Conservation (phyloP, 768 basidiomycete genomes). For the Auriscalpium microsporum region DNA sequence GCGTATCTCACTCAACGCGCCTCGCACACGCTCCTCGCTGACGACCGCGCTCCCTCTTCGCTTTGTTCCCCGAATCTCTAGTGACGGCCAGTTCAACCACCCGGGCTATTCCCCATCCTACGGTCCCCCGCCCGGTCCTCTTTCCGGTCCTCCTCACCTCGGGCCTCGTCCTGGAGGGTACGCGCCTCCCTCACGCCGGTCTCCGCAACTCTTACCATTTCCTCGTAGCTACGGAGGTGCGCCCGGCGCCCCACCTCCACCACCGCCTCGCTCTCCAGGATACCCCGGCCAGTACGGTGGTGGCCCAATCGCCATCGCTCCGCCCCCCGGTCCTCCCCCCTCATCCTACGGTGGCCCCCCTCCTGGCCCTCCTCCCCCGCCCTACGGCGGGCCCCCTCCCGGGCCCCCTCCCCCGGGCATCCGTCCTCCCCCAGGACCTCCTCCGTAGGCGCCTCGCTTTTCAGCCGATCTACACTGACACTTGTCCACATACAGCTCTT, state of each 20-base stretch:
- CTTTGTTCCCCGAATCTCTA: background rate
- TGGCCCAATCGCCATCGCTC: too few relatives aligned
- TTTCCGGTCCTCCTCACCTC: background rate
- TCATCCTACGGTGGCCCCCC: background rate
- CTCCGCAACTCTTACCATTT: background rate
- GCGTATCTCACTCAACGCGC: background rate
- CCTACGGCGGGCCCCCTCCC: slow-evolving; percentile 5
- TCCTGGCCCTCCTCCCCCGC: too few relatives aligned
- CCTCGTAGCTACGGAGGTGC: background rate
- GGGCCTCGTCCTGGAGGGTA: slow-evolving; percentile 8
- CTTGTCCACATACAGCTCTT: background rate
- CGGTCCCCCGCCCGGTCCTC: slow-evolving; percentile 16
- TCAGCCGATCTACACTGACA: too few relatives aligned
- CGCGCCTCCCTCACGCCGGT: background rate
- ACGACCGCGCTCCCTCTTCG: background rate
- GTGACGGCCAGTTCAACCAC: background rate
- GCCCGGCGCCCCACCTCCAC: background rate
- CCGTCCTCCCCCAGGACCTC: slow-evolving; percentile 12
- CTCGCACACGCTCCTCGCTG: background rate
- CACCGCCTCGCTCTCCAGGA: background rate
- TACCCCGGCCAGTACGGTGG: too few relatives aligned
- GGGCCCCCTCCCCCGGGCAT: slow-evolving; percentile 9
- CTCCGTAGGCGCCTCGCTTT: slow-evolving; percentile 4
- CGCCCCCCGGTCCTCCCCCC: too few relatives aligned
- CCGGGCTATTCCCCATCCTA: slow-evolving; percentile 17